Percentiles rank a stretch among this genome's conserved stretches.
phyloP scores from a whole-genome alignment of 345 rosid species.

The Nephelium lappaceum region DNA sequence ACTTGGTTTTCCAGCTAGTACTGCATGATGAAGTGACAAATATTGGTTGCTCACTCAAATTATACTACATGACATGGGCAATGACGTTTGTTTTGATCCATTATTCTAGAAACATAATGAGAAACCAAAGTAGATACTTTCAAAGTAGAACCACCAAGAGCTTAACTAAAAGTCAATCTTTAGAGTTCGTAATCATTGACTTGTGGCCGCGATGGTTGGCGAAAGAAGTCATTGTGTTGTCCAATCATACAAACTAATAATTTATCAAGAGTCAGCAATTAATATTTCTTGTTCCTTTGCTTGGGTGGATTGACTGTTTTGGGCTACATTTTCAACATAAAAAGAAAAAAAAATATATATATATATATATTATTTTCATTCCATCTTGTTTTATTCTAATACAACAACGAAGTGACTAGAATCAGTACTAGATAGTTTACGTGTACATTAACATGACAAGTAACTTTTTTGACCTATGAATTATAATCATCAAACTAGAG shows the following conservation, averaged over 20 bases:
- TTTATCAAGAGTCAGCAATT: too few species aligned
- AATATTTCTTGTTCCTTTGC: too few species aligned
- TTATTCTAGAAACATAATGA: too few species aligned
- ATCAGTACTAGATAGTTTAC: neutral
- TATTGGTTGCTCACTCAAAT: neutral
- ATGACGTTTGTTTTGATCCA: too few species aligned
- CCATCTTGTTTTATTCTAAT: too few species aligned
- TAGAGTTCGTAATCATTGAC: neutral
- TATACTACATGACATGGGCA: too few species aligned
- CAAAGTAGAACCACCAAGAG: too few species aligned
- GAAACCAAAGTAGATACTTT: too few species aligned
- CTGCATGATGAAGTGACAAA: neutral
- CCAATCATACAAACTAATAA: too few species aligned
- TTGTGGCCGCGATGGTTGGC: neutral
- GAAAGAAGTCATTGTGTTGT: neutral
- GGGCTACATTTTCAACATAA: neutral
- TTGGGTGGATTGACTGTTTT: neutral
- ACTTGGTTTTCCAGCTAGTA: neutral
- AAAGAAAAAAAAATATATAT: neutral
- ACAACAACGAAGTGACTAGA: neutral
- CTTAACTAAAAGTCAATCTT: too few species aligned
- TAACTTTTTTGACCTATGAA: neutral
- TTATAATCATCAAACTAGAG: slow-evolving; percentile 10
- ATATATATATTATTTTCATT: too few species aligned
- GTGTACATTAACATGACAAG: too few species aligned